Conservation (phyloP, 148 eudicot genomes). For the Oxyria digyna region DNA sequence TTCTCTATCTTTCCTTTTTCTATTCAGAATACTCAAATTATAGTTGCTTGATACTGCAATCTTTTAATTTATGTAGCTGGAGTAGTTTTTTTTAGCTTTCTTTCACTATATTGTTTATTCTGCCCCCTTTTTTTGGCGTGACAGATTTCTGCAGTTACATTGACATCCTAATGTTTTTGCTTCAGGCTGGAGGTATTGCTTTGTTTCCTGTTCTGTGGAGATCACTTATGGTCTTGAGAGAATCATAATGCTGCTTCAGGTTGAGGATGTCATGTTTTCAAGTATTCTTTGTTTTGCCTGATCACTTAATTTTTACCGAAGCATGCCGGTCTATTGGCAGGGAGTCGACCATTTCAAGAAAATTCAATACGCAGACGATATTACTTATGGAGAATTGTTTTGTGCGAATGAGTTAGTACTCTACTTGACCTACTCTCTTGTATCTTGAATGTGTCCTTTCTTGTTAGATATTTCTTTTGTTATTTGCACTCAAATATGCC, state of each 20-base stretch:
- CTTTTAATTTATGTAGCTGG: neutral
- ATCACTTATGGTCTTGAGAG: slow-evolving; percentile 99
- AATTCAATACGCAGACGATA: slow-evolving; percentile 88
- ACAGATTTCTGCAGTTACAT: neutral
- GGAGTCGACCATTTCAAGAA: slow-evolving; percentile 99
- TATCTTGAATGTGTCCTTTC: neutral
- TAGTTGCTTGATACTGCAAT: neutral
- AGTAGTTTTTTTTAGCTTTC: neutral
- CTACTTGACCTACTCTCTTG: slow-evolving; percentile 1
- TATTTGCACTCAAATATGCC: neutral
- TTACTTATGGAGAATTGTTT: slow-evolving; percentile 95
- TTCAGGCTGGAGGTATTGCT: slow-evolving; percentile 87
- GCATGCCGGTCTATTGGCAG: slow-evolving; percentile 29
- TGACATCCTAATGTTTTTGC: neutral
- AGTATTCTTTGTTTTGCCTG: neutral
- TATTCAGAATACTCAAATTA: neutral
- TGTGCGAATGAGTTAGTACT: slow-evolving; percentile 75
- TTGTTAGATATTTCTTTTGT: too few species aligned
- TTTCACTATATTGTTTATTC: neutral
- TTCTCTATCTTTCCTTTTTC: slow-evolving; percentile 2
- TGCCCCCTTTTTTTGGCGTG: neutral
- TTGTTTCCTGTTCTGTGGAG: slow-evolving; percentile 91
- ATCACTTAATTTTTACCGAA: slow-evolving; percentile 14
- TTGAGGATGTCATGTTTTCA: slow-evolving; percentile 14
- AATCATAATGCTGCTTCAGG: slow-evolving; percentile 98